phyloP scores from a whole-genome alignment of 208 protist species.

The Acanthamoeba triangularis region DNA sequence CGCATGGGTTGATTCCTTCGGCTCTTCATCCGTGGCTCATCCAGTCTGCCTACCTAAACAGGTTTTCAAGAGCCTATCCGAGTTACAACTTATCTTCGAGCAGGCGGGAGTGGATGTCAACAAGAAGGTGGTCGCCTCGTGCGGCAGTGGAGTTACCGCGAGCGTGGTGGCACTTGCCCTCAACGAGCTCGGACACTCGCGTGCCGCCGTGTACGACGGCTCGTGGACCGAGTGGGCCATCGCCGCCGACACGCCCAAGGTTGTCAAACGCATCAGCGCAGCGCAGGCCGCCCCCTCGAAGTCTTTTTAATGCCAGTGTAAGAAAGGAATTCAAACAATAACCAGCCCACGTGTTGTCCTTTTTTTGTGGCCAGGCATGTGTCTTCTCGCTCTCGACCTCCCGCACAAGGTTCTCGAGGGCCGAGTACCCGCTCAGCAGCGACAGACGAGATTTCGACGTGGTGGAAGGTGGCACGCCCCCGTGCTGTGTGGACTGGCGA shows the following conservation, averaged over 20 bases:
- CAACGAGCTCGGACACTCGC: neutral
- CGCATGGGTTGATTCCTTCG: neutral
- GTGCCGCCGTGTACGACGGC: conserved; percentile 36
- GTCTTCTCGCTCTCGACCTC: no score
- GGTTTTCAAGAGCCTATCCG: neutral
- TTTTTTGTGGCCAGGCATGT: no score
- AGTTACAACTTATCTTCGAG: neutral
- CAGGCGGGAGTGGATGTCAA: conserved; percentile 36
- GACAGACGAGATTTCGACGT: no score
- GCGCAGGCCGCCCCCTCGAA: no score
- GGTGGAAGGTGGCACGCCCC: no score
- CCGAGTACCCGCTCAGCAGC: no score
- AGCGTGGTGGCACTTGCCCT: conserved; percentile 24
- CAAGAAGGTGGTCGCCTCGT: neutral
- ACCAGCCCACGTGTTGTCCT: no score
- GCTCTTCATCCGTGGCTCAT: neutral
- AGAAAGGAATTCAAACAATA: no score
- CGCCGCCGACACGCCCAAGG: conserved; percentile 32
- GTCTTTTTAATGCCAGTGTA: no score
- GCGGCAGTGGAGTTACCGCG: conserved; percentile 54
- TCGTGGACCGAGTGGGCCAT: conserved; percentile 63
- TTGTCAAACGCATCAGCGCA: conserved; percentile 1
- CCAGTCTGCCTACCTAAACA: neutral
- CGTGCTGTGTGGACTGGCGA: no score
- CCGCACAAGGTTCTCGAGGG: no score